Conservation (phyloP, 2,329 filamentous ascomycete species). For the Colletotrichum falcatum region DNA sequence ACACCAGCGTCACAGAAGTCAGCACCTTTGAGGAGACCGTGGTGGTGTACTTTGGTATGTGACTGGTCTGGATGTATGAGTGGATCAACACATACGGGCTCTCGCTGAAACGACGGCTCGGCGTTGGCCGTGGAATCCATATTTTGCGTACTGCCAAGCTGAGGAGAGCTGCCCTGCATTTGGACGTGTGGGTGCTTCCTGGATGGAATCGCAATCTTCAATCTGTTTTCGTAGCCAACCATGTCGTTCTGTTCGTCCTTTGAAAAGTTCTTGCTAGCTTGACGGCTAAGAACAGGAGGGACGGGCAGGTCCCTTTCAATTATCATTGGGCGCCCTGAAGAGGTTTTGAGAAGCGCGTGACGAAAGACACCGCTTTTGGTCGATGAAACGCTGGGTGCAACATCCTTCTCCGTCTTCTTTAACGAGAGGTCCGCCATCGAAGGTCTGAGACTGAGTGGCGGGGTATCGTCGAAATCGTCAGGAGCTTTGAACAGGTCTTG, state of each 20-base stretch:
- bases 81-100: conserved; percentile 38
- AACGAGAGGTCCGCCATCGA: conserved; percentile 45
- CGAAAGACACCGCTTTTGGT: conserved; percentile 33
- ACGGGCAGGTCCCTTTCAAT: conserved; percentile 43
- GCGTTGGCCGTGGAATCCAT: background rate
- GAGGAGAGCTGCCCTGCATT: background rate
- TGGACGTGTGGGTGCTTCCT: conserved; percentile 6
- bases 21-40: conserved; percentile 40
- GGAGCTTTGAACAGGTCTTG: background rate
- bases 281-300: conserved; percentile 41
- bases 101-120: conserved; percentile 7
- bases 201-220: conserved; percentile 6
- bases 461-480: conserved; percentile 50
- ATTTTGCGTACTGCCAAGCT: background rate
- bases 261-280: conserved; percentile 19
- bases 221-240: conserved; percentile 7
- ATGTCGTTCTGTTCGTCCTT: background rate
- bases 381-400: conserved; percentile 19
- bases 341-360: conserved; percentile 46
- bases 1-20: conserved; percentile 43
- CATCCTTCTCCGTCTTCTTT: conserved; percentile 27
- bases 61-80: conserved; percentile 36
- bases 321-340: conserved; percentile 38
- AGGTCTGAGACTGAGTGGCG: conserved; percentile 48
- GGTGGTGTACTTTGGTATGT: conserved; percentile 39